phyloP scores from a whole-genome alignment of 2,329 filamentous ascomycete species.

The Immersiporthe knoxdaviesiana region DNA sequence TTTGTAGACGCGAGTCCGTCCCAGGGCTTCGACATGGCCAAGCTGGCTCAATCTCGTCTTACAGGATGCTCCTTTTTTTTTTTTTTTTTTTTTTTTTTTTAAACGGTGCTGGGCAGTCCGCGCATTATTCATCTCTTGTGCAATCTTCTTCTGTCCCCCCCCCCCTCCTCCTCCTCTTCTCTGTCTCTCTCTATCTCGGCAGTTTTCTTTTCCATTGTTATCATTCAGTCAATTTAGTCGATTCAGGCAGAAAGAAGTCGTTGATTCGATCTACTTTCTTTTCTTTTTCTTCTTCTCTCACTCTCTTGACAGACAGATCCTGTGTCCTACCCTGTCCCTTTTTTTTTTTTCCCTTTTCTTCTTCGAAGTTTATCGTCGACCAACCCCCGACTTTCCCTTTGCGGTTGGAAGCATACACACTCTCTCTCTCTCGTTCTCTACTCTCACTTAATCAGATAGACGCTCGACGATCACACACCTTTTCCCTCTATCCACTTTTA shows the following conservation, averaged over 20 bases:
- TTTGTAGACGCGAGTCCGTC: background rate
- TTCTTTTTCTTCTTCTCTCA: too few relatives aligned
- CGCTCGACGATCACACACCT: background rate
- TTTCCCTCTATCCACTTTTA: background rate
- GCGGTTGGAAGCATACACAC: background rate
- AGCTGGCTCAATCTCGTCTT: background rate
- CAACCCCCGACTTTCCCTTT: slow-evolving; percentile 2
- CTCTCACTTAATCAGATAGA: background rate
- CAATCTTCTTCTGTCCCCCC: background rate
- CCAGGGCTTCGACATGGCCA: background rate
- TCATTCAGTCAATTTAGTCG: background rate
- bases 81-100: too few relatives aligned
- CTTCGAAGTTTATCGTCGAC: background rate
- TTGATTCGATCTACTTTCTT: background rate
- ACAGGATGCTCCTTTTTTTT: background rate
- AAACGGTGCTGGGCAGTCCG: background rate
- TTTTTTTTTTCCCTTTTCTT: background rate
- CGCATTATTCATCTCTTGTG: background rate
- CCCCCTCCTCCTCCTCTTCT: background rate
- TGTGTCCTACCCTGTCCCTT: background rate
- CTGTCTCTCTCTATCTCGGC: background rate
- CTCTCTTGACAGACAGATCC: background rate
- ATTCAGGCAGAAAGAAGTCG: background rate
- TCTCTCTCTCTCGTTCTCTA: background rate
- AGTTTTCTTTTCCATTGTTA: background rate